Evolutionary conservation across 2,329 filamentous ascomycete genomes (phyloP).

Genomic region (Ophiosphaerella narmari): DNA sequence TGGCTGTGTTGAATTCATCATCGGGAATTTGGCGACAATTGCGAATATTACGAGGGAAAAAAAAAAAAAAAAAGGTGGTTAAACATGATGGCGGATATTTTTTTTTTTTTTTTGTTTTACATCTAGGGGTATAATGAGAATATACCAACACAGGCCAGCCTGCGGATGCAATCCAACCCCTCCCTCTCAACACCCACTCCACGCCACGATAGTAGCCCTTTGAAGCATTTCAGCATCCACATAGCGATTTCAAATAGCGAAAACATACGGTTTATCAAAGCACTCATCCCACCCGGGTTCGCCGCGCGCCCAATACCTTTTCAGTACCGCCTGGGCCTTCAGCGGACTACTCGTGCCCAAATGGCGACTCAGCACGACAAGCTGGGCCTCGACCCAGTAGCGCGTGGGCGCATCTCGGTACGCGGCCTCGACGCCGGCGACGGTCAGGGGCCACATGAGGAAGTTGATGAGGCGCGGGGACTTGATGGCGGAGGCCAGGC

Average conservation of each 20-base stretch:
- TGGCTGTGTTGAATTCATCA: no score
- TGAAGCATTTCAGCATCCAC: not conserved
- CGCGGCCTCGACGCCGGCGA: conserved; percentile 33
- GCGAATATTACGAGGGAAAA: no score
- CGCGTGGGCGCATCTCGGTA: conserved; percentile 19
- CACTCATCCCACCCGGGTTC: conserved; percentile 35
- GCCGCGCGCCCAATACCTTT: conserved; percentile 28
- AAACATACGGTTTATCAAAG: conserved; percentile 31
- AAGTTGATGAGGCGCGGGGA: conserved; percentile 16
- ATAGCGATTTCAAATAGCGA: conserved; percentile 18
- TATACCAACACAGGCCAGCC: no score
- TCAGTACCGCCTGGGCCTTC: conserved; percentile 25
- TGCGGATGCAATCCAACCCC: no score
- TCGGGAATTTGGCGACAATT: no score
- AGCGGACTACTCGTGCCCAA: conserved; percentile 28
- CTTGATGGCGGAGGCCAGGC: conserved; percentile 11
- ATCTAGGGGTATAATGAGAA: no score
- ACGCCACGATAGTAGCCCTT: no score
- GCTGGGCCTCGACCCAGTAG: conserved; percentile 23
- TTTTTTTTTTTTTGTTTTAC: no score
- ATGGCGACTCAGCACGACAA: conserved; percentile 19
- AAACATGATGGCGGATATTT: no score
- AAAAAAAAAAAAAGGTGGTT: no score
- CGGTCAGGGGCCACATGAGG: conserved; percentile 30
- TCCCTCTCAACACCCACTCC: no score